Evolutionary conservation across 176 grass and related monocot species (phyloP), one percentile per base, ranked within the genome.

Genomic region (Thinopyrum elongatum): DNA sequence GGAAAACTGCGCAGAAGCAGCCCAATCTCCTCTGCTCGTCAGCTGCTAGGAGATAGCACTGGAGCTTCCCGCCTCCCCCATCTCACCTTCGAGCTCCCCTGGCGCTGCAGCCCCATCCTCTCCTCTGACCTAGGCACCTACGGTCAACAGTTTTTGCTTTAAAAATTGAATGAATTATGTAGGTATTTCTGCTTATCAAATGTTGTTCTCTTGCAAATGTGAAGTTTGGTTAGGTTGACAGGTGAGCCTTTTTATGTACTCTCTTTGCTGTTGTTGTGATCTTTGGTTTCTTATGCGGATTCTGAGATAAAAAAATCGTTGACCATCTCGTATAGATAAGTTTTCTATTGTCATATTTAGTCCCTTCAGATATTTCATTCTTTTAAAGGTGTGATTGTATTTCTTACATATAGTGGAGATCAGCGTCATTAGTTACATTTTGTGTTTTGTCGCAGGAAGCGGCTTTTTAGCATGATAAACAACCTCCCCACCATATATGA

Each of bases 401-500:
- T 61, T 78, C 2, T 29, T 68, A 19, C 33, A 75, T 31, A 3
- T 23, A 38, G 47, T 10, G 22, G 58, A 44, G 60, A 1, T 67
- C 33, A 28, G 10, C 49, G 47, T 68, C 27, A 12, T 36, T 87
- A 46, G 74, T 6, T 3, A 7, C 3, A 4, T 29, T 79, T 53
- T 55, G 10, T 82, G 64, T 66, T 74, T 41, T 69, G 17, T 92
- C 92, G 59, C 89, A 98, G 95, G 95, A 98, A 93, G 83, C 82
- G 93, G 25, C 89, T 98, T 85, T 98, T 95, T 84, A 88, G 68
- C 68, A 98, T 98, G 95, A 94, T 98, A 65, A 98, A 98, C 82
- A 92, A 89, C 82, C 95, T 98, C 78, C 93, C 95, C 31, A 98
- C 93, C 4, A 95, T 98, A 83, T 98, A 95, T 89, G 95, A 98